phyloP scores from a whole-genome alignment of 805 yeast species.

The Cyberlindnera amylophila region DNA sequence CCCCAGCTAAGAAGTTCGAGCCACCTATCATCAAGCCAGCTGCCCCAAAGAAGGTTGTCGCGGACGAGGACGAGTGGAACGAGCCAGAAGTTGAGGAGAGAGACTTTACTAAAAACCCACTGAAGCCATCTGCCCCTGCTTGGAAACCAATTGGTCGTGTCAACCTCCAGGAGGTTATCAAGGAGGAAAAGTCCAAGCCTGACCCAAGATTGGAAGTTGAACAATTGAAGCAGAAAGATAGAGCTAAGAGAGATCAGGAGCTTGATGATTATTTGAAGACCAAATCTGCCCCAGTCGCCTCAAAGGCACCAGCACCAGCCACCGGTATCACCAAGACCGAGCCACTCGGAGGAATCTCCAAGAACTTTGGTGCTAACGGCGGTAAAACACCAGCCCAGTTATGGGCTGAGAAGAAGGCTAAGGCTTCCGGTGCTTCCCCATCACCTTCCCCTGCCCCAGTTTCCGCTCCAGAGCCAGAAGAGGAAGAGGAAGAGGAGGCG shows the following conservation, averaged over 20 bases:
- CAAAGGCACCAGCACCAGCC: slow-evolving; percentile 25
- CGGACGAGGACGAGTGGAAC: slow-evolving; percentile 40
- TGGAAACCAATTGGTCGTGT: slow-evolving; percentile 64
- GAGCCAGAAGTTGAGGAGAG: slow-evolving; percentile 46
- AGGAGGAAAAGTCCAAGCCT: slow-evolving; percentile 38
- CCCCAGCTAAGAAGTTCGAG: slow-evolving; percentile 18
- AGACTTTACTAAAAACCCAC: slow-evolving; percentile 44
- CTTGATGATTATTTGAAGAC: slow-evolving; percentile 32
- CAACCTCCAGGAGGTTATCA: slow-evolving; percentile 42
- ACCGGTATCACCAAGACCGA: slow-evolving; percentile 31
- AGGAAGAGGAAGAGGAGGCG: slow-evolving; percentile 26
- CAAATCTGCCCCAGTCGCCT: slow-evolving; percentile 28
- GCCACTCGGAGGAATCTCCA: slow-evolving; percentile 55
- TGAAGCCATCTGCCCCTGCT: slow-evolving; percentile 41
- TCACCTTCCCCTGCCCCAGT: slow-evolving; percentile 21
- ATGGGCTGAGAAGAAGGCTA: slow-evolving; percentile 86
- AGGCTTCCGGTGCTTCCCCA: slow-evolving; percentile 23
- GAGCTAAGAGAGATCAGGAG: slow-evolving; percentile 33
- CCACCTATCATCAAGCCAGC: slow-evolving; percentile 24
- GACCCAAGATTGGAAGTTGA: slow-evolving; percentile 42
- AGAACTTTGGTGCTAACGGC: slow-evolving; percentile 56
- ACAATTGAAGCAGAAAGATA: slow-evolving; percentile 33
- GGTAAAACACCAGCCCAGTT: slow-evolving; percentile 94
- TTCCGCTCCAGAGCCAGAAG: slow-evolving; percentile 28
- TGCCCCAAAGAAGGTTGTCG: slow-evolving; percentile 12